phyloP scores from a whole-genome alignment of 371 early-diverging fungal species.

The Circinella minor region DNA sequence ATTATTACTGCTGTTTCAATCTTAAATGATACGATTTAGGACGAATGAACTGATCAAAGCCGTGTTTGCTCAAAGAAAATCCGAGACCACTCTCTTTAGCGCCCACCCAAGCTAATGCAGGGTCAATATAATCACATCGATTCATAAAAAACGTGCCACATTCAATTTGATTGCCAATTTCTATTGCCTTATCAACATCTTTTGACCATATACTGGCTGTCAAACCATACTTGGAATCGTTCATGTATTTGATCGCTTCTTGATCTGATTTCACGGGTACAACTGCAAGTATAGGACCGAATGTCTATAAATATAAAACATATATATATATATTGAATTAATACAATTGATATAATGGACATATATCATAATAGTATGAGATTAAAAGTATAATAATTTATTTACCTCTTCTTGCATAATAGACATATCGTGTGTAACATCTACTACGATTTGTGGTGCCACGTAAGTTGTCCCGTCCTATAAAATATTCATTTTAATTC shows the following conservation, averaged over 20 bases:
- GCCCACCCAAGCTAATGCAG: slow-evolving; percentile 83
- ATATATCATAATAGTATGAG: too few species aligned
- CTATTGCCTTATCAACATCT: slow-evolving; percentile 61
- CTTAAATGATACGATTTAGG: slow-evolving; percentile 58
- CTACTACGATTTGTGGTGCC: slow-evolving; percentile 76
- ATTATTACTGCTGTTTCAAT: slow-evolving; percentile 35
- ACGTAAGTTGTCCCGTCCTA: slow-evolving; percentile 69
- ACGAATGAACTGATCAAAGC: slow-evolving; percentile 71
- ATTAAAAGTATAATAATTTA: neutral
- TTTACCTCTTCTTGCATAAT: slow-evolving; percentile 80
- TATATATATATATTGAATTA: too few species aligned
- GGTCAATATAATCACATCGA: slow-evolving; percentile 84
- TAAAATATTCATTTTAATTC: neutral
- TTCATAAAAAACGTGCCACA: slow-evolving; percentile 91
- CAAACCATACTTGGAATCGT: slow-evolving; percentile 82
- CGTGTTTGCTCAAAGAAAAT: slow-evolving; percentile 70
- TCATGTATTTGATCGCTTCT: slow-evolving; percentile 81
- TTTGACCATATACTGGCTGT: slow-evolving; percentile 88
- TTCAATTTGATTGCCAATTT: slow-evolving; percentile 73
- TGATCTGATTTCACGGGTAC: slow-evolving; percentile 75
- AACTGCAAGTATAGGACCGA: slow-evolving; percentile 86
- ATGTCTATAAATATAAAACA: slow-evolving; percentile 57
- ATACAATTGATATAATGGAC: too few species aligned
- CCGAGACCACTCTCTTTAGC: slow-evolving; percentile 85
- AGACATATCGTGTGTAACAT: slow-evolving; percentile 77